Conservation (phyloP, 1,284 basidiomycete genomes). For the Uromyces viciae-fabae region DNA sequence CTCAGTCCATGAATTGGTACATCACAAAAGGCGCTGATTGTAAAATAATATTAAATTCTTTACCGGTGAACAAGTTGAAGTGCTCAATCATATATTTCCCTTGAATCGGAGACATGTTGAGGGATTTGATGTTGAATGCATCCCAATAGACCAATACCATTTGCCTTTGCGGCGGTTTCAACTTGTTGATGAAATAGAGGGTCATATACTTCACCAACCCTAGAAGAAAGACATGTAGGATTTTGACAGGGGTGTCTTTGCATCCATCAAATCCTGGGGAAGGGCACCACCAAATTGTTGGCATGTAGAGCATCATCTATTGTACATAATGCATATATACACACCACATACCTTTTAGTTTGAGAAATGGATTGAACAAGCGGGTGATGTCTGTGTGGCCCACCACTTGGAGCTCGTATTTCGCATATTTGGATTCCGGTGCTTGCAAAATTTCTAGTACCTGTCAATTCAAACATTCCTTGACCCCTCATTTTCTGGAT, state of each 20-base stretch:
- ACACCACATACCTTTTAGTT: neutral
- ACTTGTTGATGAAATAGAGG: neutral
- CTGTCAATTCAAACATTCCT: neutral
- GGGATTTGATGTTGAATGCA: neutral
- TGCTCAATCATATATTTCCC: neutral
- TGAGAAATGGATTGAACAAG: neutral
- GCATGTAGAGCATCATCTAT: neutral
- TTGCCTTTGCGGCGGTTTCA: neutral
- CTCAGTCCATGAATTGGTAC: conserved; percentile 52
- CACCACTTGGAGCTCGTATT: neutral
- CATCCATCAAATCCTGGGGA: conserved; percentile 58
- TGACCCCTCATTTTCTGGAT: neutral
- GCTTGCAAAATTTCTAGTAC: neutral
- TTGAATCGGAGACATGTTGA: neutral
- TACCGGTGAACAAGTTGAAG: conserved; percentile 53
- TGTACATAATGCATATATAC: neutral
- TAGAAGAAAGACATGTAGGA: conserved; percentile 52
- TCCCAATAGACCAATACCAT: neutral
- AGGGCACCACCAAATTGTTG: conserved; percentile 52
- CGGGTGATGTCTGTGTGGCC: neutral
- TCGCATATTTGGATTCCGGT: neutral
- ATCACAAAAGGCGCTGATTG: conserved; percentile 57
- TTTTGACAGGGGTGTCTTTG: conserved; percentile 50
- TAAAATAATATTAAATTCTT: conserved; percentile 55
- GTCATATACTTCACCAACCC: conserved; percentile 52